Percentiles rank a stretch among this genome's conserved stretches.
These are phyloP conservation scores for Ophiostoma ulmi DNA, from an alignment of 2,329 filamentous ascomycete genomes.

Conservation along the genomic window DNA sequence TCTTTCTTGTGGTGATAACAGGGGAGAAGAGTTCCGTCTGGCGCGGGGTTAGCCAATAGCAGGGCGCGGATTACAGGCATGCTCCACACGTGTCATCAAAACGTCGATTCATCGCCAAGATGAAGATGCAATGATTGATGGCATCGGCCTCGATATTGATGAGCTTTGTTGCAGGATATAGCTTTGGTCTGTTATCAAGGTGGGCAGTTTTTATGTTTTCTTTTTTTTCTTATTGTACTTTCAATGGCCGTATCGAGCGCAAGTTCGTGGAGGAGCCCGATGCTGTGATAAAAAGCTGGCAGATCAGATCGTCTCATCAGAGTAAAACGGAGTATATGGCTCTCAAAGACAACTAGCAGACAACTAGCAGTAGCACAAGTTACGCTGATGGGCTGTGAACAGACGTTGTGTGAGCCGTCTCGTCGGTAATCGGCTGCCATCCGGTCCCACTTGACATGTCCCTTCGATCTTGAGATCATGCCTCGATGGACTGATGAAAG, in stretches of 20 bases:
- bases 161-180: neutral
- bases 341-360: too few relatives aligned
- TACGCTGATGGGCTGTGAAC: neutral
- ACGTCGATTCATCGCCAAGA: neutral
- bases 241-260: too few relatives aligned
- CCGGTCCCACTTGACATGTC: neutral
- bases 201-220: neutral
- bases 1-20: conserved; percentile 15
- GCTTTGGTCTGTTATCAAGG: neutral
- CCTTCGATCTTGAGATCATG: neutral
- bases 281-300: neutral
- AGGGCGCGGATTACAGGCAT: conserved; percentile 14
- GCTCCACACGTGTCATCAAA: conserved; percentile 11
- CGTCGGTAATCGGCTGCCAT: neutral
- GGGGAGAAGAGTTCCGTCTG: neutral
- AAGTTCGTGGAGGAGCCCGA: too few relatives aligned
- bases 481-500: too few relatives aligned
- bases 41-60: conserved; percentile 19
- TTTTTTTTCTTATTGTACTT: neutral
- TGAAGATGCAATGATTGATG: neutral
- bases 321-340: too few relatives aligned
- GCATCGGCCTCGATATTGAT: neutral
- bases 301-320: neutral
- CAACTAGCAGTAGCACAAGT: too few relatives aligned
- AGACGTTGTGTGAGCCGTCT: neutral